A percentile compares a stretch with the other conserved stretches of the same genome.
Evolutionary conservation across 1,284 basidiomycete species (phyloP).

Genomic region (Sphaerobolus stellatus): DNA sequence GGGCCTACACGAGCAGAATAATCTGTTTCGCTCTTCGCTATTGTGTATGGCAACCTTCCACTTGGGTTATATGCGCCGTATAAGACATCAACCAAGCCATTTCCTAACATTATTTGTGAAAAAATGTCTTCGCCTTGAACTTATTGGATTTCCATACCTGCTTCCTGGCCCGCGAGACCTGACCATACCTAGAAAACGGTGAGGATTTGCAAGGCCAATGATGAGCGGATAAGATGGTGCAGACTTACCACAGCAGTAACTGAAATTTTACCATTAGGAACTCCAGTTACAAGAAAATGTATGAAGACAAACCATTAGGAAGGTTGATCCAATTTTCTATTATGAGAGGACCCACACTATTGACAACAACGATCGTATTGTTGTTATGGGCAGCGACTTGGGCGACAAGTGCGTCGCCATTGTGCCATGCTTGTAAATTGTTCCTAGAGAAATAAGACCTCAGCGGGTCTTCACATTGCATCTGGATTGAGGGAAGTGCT

Average conservation of each 20-base stretch:
- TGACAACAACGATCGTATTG: constrained; percentile 32
- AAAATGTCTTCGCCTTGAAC: no score
- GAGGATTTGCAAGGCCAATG: no score
- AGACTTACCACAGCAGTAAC: no score
- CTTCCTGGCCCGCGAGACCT: no score
- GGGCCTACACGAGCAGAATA: background rate
- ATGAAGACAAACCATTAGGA: constrained; percentile 4
- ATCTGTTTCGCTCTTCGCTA: background rate
- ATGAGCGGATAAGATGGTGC: no score
- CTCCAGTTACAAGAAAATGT: background rate
- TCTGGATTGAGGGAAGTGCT: background rate
- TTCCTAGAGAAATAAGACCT: no score
- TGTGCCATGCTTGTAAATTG: constrained; percentile 19
- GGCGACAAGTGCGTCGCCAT: constrained; percentile 18
- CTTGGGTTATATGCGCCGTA: constrained; percentile 75
- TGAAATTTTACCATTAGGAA: no score
- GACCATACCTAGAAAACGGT: no score
- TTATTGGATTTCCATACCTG: no score
- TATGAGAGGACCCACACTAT: constrained; percentile 24
- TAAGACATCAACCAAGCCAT: constrained; percentile 69
- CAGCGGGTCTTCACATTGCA: constrained; percentile 11
- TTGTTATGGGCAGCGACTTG: constrained; percentile 24
- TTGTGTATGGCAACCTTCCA: constrained; percentile 72
- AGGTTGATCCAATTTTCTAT: constrained; percentile 16
- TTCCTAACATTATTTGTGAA: no score